Percentiles rank a stretch among this genome's conserved stretches.
phyloP scores from a whole-genome alignment of 1,284 basidiomycete species.

The Marasmius fiardii region DNA sequence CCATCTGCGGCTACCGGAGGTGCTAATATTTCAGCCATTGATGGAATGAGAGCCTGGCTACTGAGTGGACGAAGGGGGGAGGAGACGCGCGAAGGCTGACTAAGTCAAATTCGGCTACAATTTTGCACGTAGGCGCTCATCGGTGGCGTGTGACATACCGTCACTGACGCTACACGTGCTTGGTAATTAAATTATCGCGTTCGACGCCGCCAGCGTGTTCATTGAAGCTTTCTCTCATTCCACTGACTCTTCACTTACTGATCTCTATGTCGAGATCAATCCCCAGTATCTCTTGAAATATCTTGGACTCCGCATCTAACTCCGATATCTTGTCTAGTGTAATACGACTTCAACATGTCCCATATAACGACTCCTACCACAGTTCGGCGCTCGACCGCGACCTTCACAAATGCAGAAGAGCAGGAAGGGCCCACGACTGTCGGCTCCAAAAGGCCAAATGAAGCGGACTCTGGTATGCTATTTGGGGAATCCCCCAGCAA shows the following conservation, averaged over 20 bases:
- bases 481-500: constrained; percentile 6
- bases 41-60: not conserved
- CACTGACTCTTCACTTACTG: too few relatives aligned
- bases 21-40: constrained; percentile 17
- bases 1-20: constrained; percentile 17
- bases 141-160: too few relatives aligned
- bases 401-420: too few relatives aligned
- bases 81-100: not conserved
- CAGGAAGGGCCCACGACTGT: not conserved
- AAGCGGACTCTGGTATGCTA: not conserved
- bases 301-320: not conserved
- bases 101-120: not conserved
- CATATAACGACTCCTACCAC: not conserved
- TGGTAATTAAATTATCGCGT: not conserved
- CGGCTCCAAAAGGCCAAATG: not conserved
- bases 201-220: not conserved
- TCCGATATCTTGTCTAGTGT: too few relatives aligned
- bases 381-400: not conserved
- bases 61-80: not conserved
- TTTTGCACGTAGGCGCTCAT: not conserved
- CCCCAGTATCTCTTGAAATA: not conserved
- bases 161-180: not conserved
- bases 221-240: too few relatives aligned
- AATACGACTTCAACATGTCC: not conserved
- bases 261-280: not conserved